Evolutionary conservation across 306 rosid species (phyloP), one percentile per base, ranked within the genome.

Genomic region (Cicer cuneatum): DNA sequence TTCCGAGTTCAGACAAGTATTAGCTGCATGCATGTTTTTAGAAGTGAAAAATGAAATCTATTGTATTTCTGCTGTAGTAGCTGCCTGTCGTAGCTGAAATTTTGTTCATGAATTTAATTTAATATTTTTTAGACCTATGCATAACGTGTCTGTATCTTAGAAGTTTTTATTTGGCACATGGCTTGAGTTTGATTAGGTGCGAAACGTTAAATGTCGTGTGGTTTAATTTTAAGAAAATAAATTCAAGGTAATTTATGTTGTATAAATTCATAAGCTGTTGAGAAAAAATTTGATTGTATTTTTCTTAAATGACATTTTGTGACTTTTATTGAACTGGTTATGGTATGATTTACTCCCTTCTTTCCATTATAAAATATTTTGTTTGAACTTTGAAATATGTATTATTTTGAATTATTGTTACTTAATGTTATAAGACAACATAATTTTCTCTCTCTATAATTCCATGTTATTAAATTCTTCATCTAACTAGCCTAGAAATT

Each of bases 41-140:
- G n/a, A n/a, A 48, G 54, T n/a, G 70, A 41, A 39, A 56, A 60
- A 43, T 73, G 73, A 49, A 46, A 37, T 75, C 67, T 2, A 5
- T 43, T 80, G 82, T 72, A 66, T 71, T 75, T 78, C 74, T 66
- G n/a, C 24, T 66, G 54, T 52, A 46, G 48, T 74, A 63, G 72
- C 77, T 60, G 68, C 71, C 0, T 7, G 67, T 2, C 0, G 74
- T 68, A 46, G 83, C 85, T 35, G 11, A 77, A 84, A 69, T 84
- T 84, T 84, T 84, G 82, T 80, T 80, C 40, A 12, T 40, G 63
- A 49, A 18, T 51, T 24, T 59, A 7, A 16, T 29, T 29, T 29
- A 3, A 18, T 21, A 9, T 15, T 6, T 21, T 14, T 15, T 4
- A 24, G 19, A 43, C 19, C 11, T 16, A 42, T 42, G 24, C 51